phyloP scores from a whole-genome alignment of 2,329 filamentous ascomycete genomes.

The Mariannaea elegans region DNA sequence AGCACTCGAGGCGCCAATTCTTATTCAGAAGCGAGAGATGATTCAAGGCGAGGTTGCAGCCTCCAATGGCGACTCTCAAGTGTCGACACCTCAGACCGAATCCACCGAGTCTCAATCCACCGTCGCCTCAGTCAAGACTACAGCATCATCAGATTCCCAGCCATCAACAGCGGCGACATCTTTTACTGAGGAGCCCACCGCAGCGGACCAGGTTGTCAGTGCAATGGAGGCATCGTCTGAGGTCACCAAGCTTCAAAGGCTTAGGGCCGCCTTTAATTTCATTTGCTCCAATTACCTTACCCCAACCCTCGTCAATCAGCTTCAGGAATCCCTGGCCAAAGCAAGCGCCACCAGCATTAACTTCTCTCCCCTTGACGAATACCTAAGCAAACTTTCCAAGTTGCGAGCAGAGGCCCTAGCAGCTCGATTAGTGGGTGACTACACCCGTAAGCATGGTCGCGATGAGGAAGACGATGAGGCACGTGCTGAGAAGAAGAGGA shows the following conservation, averaged over 20 bases:
- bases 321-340: constrained; percentile 54
- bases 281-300: constrained; percentile 70
- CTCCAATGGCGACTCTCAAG: constrained; percentile 29
- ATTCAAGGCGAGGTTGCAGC: constrained; percentile 24
- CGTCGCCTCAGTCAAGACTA: constrained; percentile 45
- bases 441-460: constrained; percentile 71
- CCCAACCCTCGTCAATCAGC: constrained; percentile 48
- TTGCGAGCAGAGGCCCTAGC: constrained; percentile 77
- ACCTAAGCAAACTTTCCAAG: constrained; percentile 71
- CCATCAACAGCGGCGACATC: constrained; percentile 58
- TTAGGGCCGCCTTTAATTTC: constrained; percentile 72
- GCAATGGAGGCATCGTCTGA: constrained; percentile 58
- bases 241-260: constrained; percentile 67
- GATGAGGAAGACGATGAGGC: constrained; percentile 74
- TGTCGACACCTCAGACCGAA: constrained; percentile 35
- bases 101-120: constrained; percentile 55
- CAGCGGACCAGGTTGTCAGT: constrained; percentile 47
- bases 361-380: constrained; percentile 76
- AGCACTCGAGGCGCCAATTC: constrained; percentile 78
- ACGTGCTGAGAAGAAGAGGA: constrained; percentile 81
- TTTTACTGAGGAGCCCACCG: constrained; percentile 45
- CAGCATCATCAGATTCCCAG: constrained; percentile 49
- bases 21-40: constrained; percentile 71
- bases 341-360: constrained; percentile 55
- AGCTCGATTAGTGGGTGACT: constrained; percentile 73